Conservation (phyloP, 257 asterid genomes). For the Solanum tarapatanum region DNA sequence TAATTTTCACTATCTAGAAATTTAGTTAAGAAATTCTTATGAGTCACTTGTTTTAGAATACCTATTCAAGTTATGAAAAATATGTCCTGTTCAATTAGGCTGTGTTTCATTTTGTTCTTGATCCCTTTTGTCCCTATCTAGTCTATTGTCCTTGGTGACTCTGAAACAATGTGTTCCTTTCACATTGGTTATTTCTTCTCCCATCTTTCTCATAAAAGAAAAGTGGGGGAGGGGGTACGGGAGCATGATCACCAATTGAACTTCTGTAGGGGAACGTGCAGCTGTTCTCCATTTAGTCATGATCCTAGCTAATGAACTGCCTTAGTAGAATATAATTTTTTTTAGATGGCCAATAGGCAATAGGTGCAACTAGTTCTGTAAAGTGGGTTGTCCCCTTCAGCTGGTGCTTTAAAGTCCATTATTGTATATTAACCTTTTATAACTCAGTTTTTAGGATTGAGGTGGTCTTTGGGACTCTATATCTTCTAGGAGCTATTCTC, state of each 20-base stretch:
- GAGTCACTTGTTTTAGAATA: not conserved
- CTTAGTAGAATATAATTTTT: too few relatives aligned
- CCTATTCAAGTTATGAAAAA: not conserved
- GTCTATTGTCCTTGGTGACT: not conserved
- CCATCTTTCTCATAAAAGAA: not conserved
- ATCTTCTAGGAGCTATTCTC: not conserved
- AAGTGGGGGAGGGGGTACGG: not conserved
- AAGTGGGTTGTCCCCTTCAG: not conserved
- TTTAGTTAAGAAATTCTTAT: not conserved
- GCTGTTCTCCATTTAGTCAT: too few relatives aligned
- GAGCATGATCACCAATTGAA: not conserved
- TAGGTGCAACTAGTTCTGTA: not conserved
- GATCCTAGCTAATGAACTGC: too few relatives aligned
- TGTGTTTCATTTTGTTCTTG: not conserved
- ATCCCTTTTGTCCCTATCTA: not conserved
- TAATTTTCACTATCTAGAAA: not conserved
- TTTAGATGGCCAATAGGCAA: not conserved
- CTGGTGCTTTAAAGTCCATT: not conserved
- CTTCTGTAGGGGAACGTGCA: too few relatives aligned
- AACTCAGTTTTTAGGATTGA: not conserved
- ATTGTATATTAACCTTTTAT: not conserved
- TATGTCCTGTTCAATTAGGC: not conserved
- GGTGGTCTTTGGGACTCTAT: not conserved
- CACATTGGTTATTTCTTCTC: not conserved
- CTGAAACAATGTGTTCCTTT: not conserved